Base-by-base conservation (phyloP, 2,329 filamentous ascomycete species). In the Pseudogymnoascus sp. region DNA sequence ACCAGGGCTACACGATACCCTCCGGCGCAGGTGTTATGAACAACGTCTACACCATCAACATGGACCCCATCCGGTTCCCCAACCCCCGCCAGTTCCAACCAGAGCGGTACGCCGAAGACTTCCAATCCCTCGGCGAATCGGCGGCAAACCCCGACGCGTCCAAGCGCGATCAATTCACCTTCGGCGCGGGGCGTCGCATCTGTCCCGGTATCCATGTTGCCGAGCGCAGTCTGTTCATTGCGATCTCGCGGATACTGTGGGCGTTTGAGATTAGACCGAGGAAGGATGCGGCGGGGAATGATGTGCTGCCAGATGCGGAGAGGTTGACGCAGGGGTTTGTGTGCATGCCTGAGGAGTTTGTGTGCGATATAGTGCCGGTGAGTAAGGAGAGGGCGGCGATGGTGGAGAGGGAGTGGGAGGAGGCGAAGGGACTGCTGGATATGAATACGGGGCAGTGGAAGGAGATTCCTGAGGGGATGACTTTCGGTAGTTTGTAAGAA, bases 151-250 rank as follows among this genome's bases (percentile, higher is more conserved):
- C 75, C 0, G 75, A 79, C 61, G 70, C 73, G 0, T 70, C 72
- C 1, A 75, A 81, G 67, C 75, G 81, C 12, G 82, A 84, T 59
- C 77, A 80, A 7, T 84, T 82, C 69, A 77, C 76, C 0, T 86
- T 83, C 62, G 83, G 83, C 18, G 79, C 79, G 7, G 83, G 83
- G 1, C 75, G 83, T 5, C 76, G 83, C 18, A 77, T 85, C 50
- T 86, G 84, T 68, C 82, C 78, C 1, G 84, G 83, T 0, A 80
- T 82, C 37, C 79, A 83, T 62, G 74, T 85, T 4, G 80, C 80
- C 0, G 79, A 83, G 65, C 75, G 76, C 1, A 75, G 72, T 16
- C 66, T 83, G 25, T 80, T 79, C 66, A 70, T 82, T 1, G 75
- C 69, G 8, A 77, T 81, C 33, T 74, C 79, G 3, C 74, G 79